A percentile compares a stretch with the other conserved stretches of the same genome.
Conservation (phyloP, 306 rosid genomes). For the Prunus dulcis region DNA sequence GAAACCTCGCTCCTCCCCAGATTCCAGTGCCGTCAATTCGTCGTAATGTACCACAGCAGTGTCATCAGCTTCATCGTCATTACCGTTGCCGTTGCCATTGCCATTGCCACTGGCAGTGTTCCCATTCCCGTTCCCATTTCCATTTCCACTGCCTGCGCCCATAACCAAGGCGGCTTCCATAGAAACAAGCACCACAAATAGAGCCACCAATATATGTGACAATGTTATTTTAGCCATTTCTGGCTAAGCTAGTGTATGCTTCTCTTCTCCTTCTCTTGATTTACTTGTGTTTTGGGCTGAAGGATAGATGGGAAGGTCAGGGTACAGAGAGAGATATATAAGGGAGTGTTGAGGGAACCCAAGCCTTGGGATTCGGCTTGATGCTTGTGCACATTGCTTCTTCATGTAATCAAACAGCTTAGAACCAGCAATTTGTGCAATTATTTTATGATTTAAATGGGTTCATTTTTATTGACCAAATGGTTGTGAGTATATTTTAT, state of each 20-base stretch:
- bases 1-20: constrained; percentile 54
- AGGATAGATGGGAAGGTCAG: not conserved
- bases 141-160: constrained; percentile 6
- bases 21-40: constrained; percentile 14
- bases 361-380: not conserved
- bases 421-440: not conserved
- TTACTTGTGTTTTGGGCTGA: not conserved
- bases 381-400: not conserved
- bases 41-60: constrained; percentile 32
- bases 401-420: not conserved
- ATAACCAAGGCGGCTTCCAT: constrained; percentile 7
- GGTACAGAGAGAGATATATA: not conserved
- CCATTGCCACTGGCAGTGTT: not conserved
- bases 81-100: not conserved
- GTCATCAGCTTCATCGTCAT: constrained; percentile 6
- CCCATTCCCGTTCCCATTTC: not conserved
- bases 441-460: not conserved
- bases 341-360: not conserved
- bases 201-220: not conserved
- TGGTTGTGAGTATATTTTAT: not conserved
- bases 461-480: not conserved
- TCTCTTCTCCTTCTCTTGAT: not conserved
- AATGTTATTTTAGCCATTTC: constrained; percentile 12
- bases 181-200: constrained; percentile 1
- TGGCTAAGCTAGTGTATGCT: not conserved